Evolutionary conservation across 345 rosid species (phyloP).

Genomic region (Excoecaria cochinchinensis): DNA sequence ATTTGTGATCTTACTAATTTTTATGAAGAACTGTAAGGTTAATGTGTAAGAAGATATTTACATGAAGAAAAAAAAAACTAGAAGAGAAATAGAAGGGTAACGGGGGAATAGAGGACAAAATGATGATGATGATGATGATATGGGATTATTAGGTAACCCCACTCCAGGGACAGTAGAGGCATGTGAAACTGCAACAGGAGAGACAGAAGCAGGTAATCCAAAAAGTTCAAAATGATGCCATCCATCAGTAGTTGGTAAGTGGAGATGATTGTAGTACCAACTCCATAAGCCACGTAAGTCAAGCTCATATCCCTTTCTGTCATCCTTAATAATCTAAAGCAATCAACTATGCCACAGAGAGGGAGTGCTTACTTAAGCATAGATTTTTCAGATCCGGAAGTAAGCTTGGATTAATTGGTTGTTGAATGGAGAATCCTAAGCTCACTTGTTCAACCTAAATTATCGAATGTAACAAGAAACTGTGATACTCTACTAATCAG

Average conservation of each 20-base stretch:
- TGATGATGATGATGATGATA: neutral
- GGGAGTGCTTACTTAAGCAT: neutral
- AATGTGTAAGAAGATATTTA: neutral
- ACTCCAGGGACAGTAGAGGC: neutral
- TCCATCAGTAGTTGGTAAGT: neutral
- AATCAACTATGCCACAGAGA: neutral
- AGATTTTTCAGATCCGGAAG: neutral
- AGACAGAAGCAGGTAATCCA: constrained; percentile 2
- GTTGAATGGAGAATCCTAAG: neutral
- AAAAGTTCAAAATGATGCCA: neutral
- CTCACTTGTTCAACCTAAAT: neutral
- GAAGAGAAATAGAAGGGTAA: neutral
- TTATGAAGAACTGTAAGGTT: neutral
- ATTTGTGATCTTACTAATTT: neutral
- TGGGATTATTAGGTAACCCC: neutral
- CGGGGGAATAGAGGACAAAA: neutral
- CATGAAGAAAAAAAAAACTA: neutral
- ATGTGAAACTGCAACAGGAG: neutral
- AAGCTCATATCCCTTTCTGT: neutral
- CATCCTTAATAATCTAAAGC: neutral
- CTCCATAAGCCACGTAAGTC: constrained; percentile 1
- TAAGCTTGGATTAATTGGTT: neutral
- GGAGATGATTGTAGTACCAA: constrained; percentile 2
- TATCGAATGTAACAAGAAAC: too few species aligned
- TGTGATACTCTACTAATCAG: neutral